Evolutionary conservation across 208 protist species (phyloP).

Genomic region (Leishmania guyanensis): DNA sequence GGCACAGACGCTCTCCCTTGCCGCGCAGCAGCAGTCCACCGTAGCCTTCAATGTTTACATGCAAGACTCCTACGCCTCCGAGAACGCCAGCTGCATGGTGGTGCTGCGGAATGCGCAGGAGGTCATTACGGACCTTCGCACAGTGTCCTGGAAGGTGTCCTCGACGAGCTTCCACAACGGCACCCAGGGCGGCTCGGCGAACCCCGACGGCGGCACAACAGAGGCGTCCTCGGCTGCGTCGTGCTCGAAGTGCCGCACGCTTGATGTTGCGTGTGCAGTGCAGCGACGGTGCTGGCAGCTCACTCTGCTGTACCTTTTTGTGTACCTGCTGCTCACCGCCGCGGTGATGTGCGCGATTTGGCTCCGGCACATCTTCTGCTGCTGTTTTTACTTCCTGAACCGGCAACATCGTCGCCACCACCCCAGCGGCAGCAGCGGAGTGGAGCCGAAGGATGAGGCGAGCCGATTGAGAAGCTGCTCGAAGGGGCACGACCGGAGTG

Average conservation of each 20-base stretch:
- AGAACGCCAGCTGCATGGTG: conserved; percentile 45
- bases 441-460: neutral
- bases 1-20: conserved; percentile 52
- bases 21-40: conserved; percentile 18
- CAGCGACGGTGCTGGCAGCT: conserved; percentile 20
- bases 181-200: conserved; percentile 49
- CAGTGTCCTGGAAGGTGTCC: conserved; percentile 39
- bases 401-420: neutral
- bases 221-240: conserved; percentile 14
- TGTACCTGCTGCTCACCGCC: conserved; percentile 20
- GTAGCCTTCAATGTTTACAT: conserved; percentile 54
- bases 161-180: conserved; percentile 45
- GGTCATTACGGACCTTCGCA: conserved; percentile 38
- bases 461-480: neutral
- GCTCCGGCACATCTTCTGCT: conserved; percentile 33
- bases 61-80: conserved; percentile 27
- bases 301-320: conserved; percentile 26
- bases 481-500: neutral
- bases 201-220: neutral
- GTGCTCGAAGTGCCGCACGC: conserved; percentile 32
- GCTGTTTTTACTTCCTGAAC: conserved; percentile 16
- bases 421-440: neutral
- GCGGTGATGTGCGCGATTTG: conserved; percentile 25
- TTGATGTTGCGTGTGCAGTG: conserved; percentile 36
- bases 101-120: conserved; percentile 53